Base-by-base conservation (phyloP, 1,284 basidiomycete genomes). In the Singerocomus rubriflavus region DNA sequence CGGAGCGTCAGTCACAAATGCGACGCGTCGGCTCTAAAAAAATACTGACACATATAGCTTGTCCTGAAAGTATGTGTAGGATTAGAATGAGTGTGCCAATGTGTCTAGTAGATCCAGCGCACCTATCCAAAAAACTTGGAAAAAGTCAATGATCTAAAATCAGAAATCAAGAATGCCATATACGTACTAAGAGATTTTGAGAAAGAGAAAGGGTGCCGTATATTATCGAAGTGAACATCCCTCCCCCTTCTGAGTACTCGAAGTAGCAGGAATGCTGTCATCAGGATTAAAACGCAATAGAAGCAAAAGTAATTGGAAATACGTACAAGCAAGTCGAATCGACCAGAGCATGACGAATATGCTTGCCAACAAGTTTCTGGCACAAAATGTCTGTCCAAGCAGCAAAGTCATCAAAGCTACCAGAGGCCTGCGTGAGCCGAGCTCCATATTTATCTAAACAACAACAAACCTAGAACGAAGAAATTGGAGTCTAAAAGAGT, bases 171-270 rank as follows among this genome's bases (percentile, higher is more conserved):
- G 30, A 21, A 26, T 2, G n/a, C 30, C 25, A 34, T 29, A 14
- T 25, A 14, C 52, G 14, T 40, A 47, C 44, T 32, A 32, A 53
- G 36, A n/a, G 47, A 43, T 27, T 29, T 53, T 21, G 21, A 21
- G 21, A 21, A 21, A 27, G 34, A 50, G 30, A 47, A 52, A 63
- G 83, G 75, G 2, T 76, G 73, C 8, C 85, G 70, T 46, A 88
- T 85, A 14, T 82, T 77, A 57, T 88, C 84, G 57, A 88, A 87
- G 5, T 84, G 75, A 6, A 71, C 74, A 58, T 88, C 84, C 50
- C 78, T 80, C 2, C 84, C 84, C 6, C 75, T 81, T 63, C 82
- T 85, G 37, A 88, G 61, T 4, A 88, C 84, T 14, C 84, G 78
- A 66, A 81, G 83, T 14, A 87, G 72, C 8, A 86, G 69, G 66